Percentiles rank a stretch among this genome's conserved stretches.
These are phyloP conservation scores for Mortierella alpina DNA, from an alignment of 192 early-diverging fungal genomes.

Conservation along the genomic window DNA sequence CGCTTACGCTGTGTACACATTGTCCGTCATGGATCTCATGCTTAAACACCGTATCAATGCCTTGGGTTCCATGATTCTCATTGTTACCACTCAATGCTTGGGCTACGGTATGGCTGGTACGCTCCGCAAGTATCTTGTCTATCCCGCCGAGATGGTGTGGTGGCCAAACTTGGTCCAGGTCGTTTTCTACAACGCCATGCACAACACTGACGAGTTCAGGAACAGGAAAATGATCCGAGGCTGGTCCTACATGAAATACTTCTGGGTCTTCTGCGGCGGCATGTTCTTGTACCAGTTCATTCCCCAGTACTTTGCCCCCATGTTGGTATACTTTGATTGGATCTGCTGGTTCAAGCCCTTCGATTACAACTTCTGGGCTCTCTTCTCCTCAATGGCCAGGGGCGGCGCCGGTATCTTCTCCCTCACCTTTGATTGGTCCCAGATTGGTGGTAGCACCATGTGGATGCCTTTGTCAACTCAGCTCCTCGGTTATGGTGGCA, in stretches of 20 bases:
- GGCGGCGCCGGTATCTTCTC: slow-evolving; percentile 68
- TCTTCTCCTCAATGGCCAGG: slow-evolving; percentile 62
- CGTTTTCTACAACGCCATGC: slow-evolving; percentile 58
- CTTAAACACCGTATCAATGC: slow-evolving; percentile 16
- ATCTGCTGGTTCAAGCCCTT: slow-evolving; percentile 40
- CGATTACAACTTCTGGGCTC: slow-evolving; percentile 30
- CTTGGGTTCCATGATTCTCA: slow-evolving; percentile 22
- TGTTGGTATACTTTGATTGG: slow-evolving; percentile 33
- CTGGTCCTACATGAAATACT: slow-evolving; percentile 47
- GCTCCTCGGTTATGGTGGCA: slow-evolving; percentile 64
- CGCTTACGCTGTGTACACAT: slow-evolving; percentile 59
- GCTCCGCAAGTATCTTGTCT: slow-evolving; percentile 75
- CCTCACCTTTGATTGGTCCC: slow-evolving; percentile 81
- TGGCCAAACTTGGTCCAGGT: slow-evolving; percentile 74
- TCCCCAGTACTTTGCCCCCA: slow-evolving; percentile 31
- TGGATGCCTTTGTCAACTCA: slow-evolving; percentile 33
- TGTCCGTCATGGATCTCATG: slow-evolving; percentile 35
- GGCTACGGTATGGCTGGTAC: slow-evolving; percentile 47
- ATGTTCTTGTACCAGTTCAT: slow-evolving; percentile 64
- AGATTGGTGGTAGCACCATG: slow-evolving; percentile 26
- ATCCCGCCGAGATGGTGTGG: slow-evolving; percentile 88
- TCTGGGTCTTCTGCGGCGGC: slow-evolving; percentile 47
- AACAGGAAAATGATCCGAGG: slow-evolving; percentile 6
- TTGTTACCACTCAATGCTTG: slow-evolving; percentile 37
- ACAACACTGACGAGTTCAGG: slow-evolving; percentile 36